Conservation (phyloP, 164 flowering plant genomes). For the Protea cynaroides region DNA sequence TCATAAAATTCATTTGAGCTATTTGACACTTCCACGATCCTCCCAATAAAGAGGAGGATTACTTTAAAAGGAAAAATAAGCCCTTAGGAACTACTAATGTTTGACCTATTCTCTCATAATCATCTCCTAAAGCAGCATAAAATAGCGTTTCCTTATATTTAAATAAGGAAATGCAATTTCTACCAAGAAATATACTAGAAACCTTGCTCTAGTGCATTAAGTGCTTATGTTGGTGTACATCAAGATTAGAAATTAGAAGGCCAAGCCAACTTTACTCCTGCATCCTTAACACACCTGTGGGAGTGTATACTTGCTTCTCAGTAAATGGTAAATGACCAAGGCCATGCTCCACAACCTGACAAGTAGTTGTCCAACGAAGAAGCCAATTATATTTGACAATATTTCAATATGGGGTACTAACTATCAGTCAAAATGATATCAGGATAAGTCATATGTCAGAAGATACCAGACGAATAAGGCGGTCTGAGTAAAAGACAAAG, state of each 20-base stretch:
- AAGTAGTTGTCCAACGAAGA: constrained; percentile 11
- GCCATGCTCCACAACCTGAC: constrained; percentile 99
- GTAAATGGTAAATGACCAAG: constrained; percentile 97
- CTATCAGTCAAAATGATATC: not conserved
- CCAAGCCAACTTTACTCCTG: not conserved
- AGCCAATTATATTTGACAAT: not conserved
- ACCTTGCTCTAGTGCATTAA: no score
- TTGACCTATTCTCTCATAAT: no score
- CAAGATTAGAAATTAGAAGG: not conserved
- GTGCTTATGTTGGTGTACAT: no score
- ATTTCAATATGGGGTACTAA: not conserved
- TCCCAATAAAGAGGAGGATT: no score
- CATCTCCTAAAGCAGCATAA: no score
- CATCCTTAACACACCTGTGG: constrained; percentile 77
- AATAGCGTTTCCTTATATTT: no score
- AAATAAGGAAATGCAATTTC: no score
- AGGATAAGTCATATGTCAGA: constrained; percentile 8
- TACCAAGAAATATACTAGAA: no score
- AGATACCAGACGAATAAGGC: constrained; percentile 92
- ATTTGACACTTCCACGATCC: no score
- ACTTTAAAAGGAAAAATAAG: no score
- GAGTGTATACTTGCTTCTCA: constrained; percentile 89
- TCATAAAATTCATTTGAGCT: no score
- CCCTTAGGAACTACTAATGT: no score
- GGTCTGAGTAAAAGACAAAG: constrained; percentile 91